A percentile compares a stretch with the other conserved stretches of the same genome.
Evolutionary conservation across 345 rosid species (phyloP).

Genomic region (Punica granatum): DNA sequence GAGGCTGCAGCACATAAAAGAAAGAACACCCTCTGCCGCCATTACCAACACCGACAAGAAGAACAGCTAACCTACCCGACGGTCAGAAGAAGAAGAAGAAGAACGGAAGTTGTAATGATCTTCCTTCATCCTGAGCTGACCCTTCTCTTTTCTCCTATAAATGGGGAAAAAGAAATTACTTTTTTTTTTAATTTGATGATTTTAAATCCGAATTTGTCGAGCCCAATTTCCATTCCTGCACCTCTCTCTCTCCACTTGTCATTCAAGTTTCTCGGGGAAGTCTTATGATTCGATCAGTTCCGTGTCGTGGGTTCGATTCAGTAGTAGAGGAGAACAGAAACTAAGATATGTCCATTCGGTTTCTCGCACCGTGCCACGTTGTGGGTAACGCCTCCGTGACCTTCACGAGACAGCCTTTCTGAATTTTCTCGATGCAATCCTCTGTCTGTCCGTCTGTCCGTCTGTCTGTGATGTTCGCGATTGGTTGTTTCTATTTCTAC

Average conservation of each 20-base stretch:
- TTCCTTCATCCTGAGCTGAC: background rate
- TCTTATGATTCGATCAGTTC: background rate
- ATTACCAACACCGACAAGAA: too few species aligned
- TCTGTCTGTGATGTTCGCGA: too few species aligned
- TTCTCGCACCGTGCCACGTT: too few species aligned
- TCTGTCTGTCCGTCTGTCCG: too few species aligned
- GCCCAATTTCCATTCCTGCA: background rate
- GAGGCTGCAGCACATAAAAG: too few species aligned
- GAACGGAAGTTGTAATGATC: background rate
- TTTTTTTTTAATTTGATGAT: background rate
- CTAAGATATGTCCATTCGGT: too few species aligned
- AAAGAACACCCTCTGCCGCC: too few species aligned
- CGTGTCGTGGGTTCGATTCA: background rate
- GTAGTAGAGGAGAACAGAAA: background rate
- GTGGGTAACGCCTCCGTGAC: too few species aligned
- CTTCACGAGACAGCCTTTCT: too few species aligned
- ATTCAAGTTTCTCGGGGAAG: too few species aligned
- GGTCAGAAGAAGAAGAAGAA: background rate
- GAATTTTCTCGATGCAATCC: too few species aligned
- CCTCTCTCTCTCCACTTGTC: background rate
- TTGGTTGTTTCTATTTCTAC: too few species aligned
- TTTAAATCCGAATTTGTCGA: background rate
- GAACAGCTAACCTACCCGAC: background rate
- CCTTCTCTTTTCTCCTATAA: background rate
- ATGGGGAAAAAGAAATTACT: background rate